phyloP scores from a whole-genome alignment of 2,329 filamentous ascomycete species.

The Parafenestella ontariensis region DNA sequence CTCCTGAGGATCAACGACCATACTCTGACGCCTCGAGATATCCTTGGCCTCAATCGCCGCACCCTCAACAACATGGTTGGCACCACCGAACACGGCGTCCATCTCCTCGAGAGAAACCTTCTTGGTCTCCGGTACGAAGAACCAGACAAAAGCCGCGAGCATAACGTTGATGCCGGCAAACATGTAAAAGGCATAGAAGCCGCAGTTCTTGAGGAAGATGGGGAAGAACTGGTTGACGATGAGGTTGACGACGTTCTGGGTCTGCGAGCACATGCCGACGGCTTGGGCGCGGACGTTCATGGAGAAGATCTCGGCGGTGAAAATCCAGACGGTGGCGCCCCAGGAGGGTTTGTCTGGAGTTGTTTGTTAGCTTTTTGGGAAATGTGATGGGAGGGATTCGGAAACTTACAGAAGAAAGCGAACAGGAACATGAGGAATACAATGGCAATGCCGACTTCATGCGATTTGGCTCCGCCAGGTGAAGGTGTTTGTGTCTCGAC shows the following conservation, averaged over 20 bases:
- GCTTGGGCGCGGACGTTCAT: constrained; percentile 77
- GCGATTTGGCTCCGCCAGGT: constrained; percentile 61
- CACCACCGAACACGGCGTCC: constrained; percentile 63
- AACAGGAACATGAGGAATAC: constrained; percentile 73
- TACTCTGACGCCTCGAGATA: constrained; percentile 36
- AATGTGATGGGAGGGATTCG: not conserved
- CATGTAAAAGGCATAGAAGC: constrained; percentile 64
- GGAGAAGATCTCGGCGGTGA: constrained; percentile 72
- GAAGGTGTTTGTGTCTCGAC: constrained; percentile 66
- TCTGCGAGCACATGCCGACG: constrained; percentile 69
- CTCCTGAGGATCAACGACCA: constrained; percentile 25
- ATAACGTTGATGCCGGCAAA: constrained; percentile 58
- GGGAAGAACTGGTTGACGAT: constrained; percentile 76
- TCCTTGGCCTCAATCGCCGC: constrained; percentile 55
- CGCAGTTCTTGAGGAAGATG: constrained; percentile 66
- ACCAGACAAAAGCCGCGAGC: constrained; percentile 52
- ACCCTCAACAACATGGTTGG: constrained; percentile 63
- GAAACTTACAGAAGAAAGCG: constrained; percentile 64
- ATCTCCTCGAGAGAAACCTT: constrained; percentile 63
- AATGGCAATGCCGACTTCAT: constrained; percentile 70
- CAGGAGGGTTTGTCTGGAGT: constrained; percentile 70
- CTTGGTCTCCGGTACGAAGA: constrained; percentile 54
- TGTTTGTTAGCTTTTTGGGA: constrained; percentile 30
- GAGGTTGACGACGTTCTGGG: constrained; percentile 67
- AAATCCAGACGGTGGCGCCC: constrained; percentile 75